phyloP scores from a whole-genome alignment of 257 asterid species.

The Nicotiana knightiana region DNA sequence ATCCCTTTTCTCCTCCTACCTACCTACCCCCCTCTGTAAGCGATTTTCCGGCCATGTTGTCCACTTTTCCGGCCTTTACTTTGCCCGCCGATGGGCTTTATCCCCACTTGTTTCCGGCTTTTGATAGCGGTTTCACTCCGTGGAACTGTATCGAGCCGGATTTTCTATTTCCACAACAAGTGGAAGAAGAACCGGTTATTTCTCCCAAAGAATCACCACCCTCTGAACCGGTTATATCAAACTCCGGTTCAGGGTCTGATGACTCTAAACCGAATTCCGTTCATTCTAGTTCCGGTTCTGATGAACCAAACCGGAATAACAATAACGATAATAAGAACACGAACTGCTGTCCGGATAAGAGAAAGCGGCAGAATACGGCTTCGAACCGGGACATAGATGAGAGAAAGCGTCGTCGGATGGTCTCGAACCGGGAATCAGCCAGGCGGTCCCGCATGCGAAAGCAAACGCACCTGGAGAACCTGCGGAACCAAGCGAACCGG shows the following conservation, averaged over 20 bases:
- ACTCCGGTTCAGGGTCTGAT: conserved; percentile 52
- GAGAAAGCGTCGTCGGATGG: conserved; percentile 65
- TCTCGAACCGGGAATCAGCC: conserved; percentile 93
- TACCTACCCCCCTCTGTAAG: conserved; percentile 18
- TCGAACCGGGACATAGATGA: conserved; percentile 35
- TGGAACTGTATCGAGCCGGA: conserved; percentile 51
- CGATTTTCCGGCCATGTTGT: conserved; percentile 47
- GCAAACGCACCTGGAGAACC: conserved; percentile 69
- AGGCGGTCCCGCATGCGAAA: conserved; percentile 82
- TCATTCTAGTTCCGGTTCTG: conserved; percentile 29
- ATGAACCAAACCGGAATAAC: conserved; percentile 22
- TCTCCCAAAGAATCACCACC: conserved; percentile 1
- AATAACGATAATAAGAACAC: neutral
- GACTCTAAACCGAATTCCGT: conserved; percentile 15
- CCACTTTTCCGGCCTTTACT: conserved; percentile 39
- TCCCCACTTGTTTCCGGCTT: conserved; percentile 33
- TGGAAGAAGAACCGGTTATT: conserved; percentile 10
- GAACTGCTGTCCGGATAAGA: conserved; percentile 26
- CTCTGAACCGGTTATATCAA: conserved; percentile 41
- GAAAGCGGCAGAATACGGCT: conserved; percentile 9
- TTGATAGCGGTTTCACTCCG: conserved; percentile 43
- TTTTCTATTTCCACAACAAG: conserved; percentile 21
- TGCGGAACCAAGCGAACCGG: conserved; percentile 70
- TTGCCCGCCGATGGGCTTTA: conserved; percentile 26
- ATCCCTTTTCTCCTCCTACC: conserved; percentile 58